Conservation (phyloP, 306 rosid genomes). For the Castanospermum australe region DNA sequence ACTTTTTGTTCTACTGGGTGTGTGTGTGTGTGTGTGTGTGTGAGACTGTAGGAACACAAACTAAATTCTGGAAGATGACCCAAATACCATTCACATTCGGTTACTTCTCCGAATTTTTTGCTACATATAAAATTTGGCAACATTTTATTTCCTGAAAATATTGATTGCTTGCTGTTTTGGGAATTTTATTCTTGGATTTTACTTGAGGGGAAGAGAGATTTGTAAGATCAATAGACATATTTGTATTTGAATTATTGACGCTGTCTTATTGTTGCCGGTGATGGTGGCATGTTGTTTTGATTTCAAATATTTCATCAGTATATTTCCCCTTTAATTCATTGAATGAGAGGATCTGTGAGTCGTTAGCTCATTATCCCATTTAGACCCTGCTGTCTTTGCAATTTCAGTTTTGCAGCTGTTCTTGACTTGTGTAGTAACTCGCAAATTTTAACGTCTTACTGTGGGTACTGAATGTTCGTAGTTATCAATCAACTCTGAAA, state of each 20-base stretch:
- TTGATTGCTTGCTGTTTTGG: background rate
- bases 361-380: background rate
- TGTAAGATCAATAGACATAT: background rate
- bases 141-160: background rate
- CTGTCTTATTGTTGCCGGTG: background rate
- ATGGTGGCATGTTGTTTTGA: background rate
- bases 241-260: background rate
- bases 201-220: background rate
- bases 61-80: background rate
- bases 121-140: background rate
- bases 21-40: background rate
- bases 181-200: background rate
- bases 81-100: background rate
- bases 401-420: background rate
- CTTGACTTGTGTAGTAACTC: background rate
- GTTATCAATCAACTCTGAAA: constrained; percentile 83
- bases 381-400: background rate
- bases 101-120: background rate
- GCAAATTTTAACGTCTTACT: background rate
- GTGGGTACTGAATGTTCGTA: constrained; percentile 33
- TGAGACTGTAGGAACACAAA: background rate
- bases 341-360: background rate
- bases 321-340: background rate
- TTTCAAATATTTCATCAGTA: background rate
- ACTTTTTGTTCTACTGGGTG: background rate